Percentiles rank a stretch among this genome's conserved stretches.
These are phyloP conservation scores for Hypoxylon sp. DNA, from an alignment of 2,329 filamentous ascomycete species.

Conservation along the genomic window DNA sequence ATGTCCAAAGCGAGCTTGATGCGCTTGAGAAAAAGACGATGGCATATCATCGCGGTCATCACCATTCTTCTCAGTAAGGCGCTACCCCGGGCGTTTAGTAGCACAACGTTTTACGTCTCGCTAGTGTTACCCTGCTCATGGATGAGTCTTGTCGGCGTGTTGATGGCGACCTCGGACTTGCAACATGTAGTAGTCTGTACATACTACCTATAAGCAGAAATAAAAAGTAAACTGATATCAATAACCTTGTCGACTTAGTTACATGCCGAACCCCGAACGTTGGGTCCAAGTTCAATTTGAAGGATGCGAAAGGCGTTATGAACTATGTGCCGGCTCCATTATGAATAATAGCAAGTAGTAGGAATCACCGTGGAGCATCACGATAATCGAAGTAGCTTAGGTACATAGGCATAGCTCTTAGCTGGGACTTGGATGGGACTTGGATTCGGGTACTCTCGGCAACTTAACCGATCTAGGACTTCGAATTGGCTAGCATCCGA, in stretches of 20 bases:
- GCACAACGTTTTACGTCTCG: slow-evolving; percentile 5
- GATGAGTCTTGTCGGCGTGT: slow-evolving; percentile 13
- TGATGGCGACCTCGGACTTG: slow-evolving; percentile 33
- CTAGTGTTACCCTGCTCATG: slow-evolving; percentile 4
- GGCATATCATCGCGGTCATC: slow-evolving; percentile 20
- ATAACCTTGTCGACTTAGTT: slow-evolving; percentile 11
- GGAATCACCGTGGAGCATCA: slow-evolving; percentile 11
- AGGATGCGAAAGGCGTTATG: neutral
- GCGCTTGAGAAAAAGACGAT: slow-evolving; percentile 35
- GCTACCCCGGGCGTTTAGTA: slow-evolving; percentile 4
- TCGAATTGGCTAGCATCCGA: slow-evolving; percentile 40
- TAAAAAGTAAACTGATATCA: slow-evolving; percentile 36
- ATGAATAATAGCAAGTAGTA: neutral
- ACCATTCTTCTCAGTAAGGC: slow-evolving; percentile 20
- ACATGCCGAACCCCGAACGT: slow-evolving; percentile 20
- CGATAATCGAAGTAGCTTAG: slow-evolving; percentile 23
- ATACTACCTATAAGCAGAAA: slow-evolving; percentile 37
- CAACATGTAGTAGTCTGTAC: slow-evolving; percentile 34
- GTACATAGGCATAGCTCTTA: slow-evolving; percentile 1
- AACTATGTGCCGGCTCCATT: neutral
- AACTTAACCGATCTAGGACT: slow-evolving; percentile 34
- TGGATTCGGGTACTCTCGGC: slow-evolving; percentile 41
- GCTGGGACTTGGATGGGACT: slow-evolving; percentile 12
- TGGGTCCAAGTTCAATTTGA: slow-evolving; percentile 7
- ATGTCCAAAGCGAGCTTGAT: slow-evolving; percentile 40